These are phyloP conservation scores for Fusarium sp. DNA, from an alignment of 2,329 filamentous ascomycete species.

Conservation along the genomic window DNA sequence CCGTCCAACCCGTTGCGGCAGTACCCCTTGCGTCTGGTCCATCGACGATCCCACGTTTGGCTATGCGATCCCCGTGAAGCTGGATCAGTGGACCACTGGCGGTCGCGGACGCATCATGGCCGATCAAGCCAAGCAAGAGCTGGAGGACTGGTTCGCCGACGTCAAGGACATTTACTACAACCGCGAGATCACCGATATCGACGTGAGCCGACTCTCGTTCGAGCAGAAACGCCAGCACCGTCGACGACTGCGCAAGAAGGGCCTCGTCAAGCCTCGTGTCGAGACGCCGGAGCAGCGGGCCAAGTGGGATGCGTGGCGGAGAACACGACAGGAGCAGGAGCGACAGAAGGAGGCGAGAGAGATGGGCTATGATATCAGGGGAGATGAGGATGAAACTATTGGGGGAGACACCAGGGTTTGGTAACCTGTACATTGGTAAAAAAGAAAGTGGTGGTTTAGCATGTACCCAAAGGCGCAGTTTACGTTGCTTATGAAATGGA, in stretches of 20 bases:
- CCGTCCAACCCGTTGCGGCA: slow-evolving; percentile 62
- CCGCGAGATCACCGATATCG: slow-evolving; percentile 57
- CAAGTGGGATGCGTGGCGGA: slow-evolving; percentile 59
- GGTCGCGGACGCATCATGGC: slow-evolving; percentile 59
- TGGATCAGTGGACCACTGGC: slow-evolving; percentile 70
- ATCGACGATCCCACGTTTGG: slow-evolving; percentile 69
- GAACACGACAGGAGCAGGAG: slow-evolving; percentile 55
- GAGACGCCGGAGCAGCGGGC: slow-evolving; percentile 55
- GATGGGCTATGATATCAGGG: slow-evolving; percentile 52
- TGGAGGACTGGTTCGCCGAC: slow-evolving; percentile 61
- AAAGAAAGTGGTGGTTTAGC: slow-evolving; percentile 2
- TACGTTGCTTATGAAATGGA: slow-evolving; percentile 31
- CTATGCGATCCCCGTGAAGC: slow-evolving; percentile 68
- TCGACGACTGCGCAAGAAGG: slow-evolving; percentile 62
- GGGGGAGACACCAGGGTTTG: slow-evolving; percentile 47
- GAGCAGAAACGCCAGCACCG: slow-evolving; percentile 61
- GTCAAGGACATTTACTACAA: slow-evolving; percentile 58
- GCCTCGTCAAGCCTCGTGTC: slow-evolving; percentile 52
- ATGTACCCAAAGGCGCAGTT: slow-evolving; percentile 2
- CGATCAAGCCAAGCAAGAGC: slow-evolving; percentile 55
- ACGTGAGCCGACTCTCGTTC: slow-evolving; percentile 58
- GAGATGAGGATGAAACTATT: slow-evolving; percentile 48
- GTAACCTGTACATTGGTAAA: slow-evolving; percentile 23
- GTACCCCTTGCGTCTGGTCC: slow-evolving; percentile 63
- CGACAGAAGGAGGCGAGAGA: slow-evolving; percentile 54